Conservation (phyloP, 345 rosid genomes). For the Erucastrum elatum region DNA sequence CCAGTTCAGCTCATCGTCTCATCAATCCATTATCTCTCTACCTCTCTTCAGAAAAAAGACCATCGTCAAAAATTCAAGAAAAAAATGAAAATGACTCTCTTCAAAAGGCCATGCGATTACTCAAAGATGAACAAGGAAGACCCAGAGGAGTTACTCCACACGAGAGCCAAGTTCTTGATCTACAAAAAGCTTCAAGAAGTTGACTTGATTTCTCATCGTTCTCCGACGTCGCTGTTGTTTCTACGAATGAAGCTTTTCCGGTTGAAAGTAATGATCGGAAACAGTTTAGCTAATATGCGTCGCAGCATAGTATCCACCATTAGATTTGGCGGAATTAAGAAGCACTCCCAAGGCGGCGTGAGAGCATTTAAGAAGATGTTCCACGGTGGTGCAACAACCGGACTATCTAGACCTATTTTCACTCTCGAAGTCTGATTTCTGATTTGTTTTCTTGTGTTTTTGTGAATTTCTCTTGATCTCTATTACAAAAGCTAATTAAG, state of each 20-base stretch:
- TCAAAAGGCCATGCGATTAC: slow-evolving; percentile 46
- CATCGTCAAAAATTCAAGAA: not conserved
- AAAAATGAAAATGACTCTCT: slow-evolving; percentile 43
- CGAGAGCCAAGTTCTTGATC: slow-evolving; percentile 83
- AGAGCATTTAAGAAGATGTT: slow-evolving; percentile 27
- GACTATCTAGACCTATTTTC: slow-evolving; percentile 44
- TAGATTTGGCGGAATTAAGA: slow-evolving; percentile 30
- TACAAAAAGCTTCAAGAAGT: slow-evolving; percentile 56
- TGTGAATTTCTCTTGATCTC: slow-evolving; percentile 21
- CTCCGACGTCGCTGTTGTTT: slow-evolving; percentile 39
- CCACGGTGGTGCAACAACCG: slow-evolving; percentile 37
- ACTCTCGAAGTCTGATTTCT: slow-evolving; percentile 32
- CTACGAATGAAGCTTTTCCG: slow-evolving; percentile 52
- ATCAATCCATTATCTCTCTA: slow-evolving; percentile 3
- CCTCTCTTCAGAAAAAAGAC: not conserved
- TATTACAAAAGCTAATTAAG: slow-evolving; percentile 10
- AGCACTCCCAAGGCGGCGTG: slow-evolving; percentile 27
- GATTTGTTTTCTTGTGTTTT: not conserved
- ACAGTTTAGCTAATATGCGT: slow-evolving; percentile 48
- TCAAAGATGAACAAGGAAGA: slow-evolving; percentile 70
- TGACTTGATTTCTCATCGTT: slow-evolving; percentile 40
- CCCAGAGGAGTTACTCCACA: slow-evolving; percentile 55
- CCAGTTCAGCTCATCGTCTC: not conserved
- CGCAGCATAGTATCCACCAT: slow-evolving; percentile 18
- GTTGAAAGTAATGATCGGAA: slow-evolving; percentile 64